Conservation (phyloP, 352 stramenopile genomes). For the Globisporangium cylindrosporum region DNA sequence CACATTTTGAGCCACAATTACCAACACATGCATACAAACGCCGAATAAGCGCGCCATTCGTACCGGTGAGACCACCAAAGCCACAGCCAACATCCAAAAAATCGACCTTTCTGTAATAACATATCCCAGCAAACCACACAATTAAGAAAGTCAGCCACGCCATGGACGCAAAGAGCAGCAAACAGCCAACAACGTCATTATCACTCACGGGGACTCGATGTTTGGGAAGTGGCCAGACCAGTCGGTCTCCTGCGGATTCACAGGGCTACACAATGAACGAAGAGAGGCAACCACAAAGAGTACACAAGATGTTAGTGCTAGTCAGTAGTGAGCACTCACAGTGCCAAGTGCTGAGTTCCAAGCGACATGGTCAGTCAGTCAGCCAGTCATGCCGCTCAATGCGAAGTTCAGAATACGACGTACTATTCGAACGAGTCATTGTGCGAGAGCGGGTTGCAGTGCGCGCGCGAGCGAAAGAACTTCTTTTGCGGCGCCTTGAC, state of each 20-base stretch:
- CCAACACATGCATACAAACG: neutral
- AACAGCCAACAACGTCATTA: too few relatives aligned
- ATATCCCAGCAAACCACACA: slow-evolving; percentile 1
- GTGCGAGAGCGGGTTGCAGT: slow-evolving; percentile 96
- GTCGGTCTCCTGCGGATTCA: slow-evolving; percentile 86
- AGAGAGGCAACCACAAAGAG: neutral
- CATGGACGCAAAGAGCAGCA: neutral
- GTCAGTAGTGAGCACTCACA: too few relatives aligned
- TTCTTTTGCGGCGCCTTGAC: slow-evolving; percentile 91
- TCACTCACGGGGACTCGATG: slow-evolving; percentile 66
- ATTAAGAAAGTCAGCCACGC: neutral
- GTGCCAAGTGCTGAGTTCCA: neutral
- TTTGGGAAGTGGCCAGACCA: slow-evolving; percentile 93
- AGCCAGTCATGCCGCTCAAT: neutral
- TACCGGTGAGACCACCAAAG: slow-evolving; percentile 95
- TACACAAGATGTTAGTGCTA: neutral
- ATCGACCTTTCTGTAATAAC: slow-evolving; percentile 68
- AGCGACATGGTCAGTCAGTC: neutral
- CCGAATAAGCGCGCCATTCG: neutral
- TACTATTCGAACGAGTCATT: slow-evolving; percentile 96
- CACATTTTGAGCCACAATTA: neutral
- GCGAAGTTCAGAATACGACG: slow-evolving; percentile 16
- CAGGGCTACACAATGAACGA: slow-evolving; percentile 43
- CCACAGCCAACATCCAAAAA: slow-evolving; percentile 97
- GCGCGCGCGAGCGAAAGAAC: slow-evolving; percentile 94